Conservation (phyloP, 495 filamentous ascomycete species). For the Hypoxylon crocopeplum region DNA sequence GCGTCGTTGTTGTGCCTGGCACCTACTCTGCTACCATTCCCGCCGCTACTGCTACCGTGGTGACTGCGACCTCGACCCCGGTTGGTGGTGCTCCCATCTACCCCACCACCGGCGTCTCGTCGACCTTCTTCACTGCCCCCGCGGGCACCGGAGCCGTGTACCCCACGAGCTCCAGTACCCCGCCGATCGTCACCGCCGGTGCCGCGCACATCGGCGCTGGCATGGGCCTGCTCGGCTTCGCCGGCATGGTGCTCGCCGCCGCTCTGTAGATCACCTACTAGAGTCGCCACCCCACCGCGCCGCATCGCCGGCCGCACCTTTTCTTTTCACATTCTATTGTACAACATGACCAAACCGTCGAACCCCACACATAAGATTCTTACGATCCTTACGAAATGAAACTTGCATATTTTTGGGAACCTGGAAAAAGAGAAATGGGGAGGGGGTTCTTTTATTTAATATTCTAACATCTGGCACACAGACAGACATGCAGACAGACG, state of each 20-base stretch:
- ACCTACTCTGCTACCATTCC: constrained; percentile 40
- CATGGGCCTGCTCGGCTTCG: constrained; percentile 43
- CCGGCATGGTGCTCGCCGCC: constrained; percentile 38
- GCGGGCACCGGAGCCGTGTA: constrained; percentile 39
- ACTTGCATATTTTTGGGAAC: constrained; percentile 36
- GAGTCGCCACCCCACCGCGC: neutral
- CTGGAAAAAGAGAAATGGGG: constrained; percentile 18
- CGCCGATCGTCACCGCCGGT: constrained; percentile 44
- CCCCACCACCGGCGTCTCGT: constrained; percentile 31
- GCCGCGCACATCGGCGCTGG: constrained; percentile 46
- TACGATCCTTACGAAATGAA: constrained; percentile 51
- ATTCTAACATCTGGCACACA: constrained; percentile 7
- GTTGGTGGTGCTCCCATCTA: constrained; percentile 30
- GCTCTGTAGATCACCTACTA: constrained; percentile 47
- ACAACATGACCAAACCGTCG: constrained; percentile 29
- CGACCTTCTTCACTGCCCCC: constrained; percentile 36
- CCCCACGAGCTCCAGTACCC: constrained; percentile 30
- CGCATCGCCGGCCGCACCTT: too few relatives aligned
- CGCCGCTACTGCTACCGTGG: constrained; percentile 17
- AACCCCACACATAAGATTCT: constrained; percentile 43
- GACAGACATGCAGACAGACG: neutral
- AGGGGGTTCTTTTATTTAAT: constrained; percentile 22
- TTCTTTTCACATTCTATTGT: too few relatives aligned
- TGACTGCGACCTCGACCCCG: constrained; percentile 15
- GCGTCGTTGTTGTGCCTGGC: constrained; percentile 60